phyloP scores from a whole-genome alignment of 305 asterid genomes.

The Solanum chacoense region DNA sequence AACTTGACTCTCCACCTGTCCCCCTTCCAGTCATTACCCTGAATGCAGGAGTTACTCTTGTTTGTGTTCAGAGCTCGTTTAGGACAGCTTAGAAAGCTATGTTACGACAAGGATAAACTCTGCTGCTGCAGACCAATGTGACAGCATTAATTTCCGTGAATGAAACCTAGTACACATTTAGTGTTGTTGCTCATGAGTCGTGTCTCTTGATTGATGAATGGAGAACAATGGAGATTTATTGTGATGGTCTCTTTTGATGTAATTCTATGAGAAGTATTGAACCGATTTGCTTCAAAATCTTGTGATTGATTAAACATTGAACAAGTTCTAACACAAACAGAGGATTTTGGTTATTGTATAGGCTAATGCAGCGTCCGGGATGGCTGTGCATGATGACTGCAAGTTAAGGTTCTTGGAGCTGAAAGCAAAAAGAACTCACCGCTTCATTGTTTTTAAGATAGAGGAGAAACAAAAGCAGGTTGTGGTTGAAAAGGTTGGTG shows the following conservation, averaged over 20 bases:
- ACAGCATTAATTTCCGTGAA: background rate
- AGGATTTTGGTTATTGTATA: background rate
- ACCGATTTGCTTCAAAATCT: background rate
- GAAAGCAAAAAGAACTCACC: slow-evolving; percentile 52
- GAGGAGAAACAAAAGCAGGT: slow-evolving; percentile 61
- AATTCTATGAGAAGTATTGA: background rate
- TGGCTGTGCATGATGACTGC: slow-evolving; percentile 74
- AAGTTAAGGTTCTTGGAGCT: slow-evolving; percentile 59
- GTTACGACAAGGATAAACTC: background rate
- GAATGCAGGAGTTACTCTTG: background rate
- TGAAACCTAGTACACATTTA: background rate
- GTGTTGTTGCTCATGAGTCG: background rate
- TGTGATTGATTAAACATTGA: background rate
- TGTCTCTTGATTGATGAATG: background rate
- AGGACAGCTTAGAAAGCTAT: background rate
- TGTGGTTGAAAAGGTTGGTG: slow-evolving; percentile 51
- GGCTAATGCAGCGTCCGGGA: slow-evolving; percentile 70
- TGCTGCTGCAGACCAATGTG: background rate
- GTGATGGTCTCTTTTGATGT: background rate
- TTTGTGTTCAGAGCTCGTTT: background rate
- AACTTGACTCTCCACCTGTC: background rate
- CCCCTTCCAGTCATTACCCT: background rate
- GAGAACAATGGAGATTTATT: background rate
- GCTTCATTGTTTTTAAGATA: slow-evolving; percentile 51
- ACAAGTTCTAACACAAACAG: background rate